Evolutionary conservation across 441 rosid genomes (phyloP).

Genomic region (Eugenia klotzschiana): DNA sequence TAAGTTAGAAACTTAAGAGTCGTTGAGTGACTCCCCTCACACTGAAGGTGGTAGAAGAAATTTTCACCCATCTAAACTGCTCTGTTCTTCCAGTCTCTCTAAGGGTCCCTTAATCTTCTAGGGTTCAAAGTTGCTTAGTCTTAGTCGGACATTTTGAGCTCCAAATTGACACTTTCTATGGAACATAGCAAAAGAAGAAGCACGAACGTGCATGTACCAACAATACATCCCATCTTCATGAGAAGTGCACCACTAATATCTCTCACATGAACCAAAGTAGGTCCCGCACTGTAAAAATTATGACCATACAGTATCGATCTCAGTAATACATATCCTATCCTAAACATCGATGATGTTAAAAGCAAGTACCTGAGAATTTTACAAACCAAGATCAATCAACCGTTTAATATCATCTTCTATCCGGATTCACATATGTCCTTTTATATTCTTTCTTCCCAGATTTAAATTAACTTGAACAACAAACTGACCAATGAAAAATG

Average conservation of each 20-base stretch:
- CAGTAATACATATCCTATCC: not conserved
- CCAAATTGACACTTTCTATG: not conserved
- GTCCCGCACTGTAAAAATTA: not conserved
- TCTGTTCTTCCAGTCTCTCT: not conserved
- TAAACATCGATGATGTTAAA: not conserved
- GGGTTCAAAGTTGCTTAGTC: not conserved
- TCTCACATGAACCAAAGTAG: not conserved
- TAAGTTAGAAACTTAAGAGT: not conserved
- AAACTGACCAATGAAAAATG: not conserved
- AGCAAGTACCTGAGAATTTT: not conserved
- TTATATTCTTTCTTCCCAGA: not conserved
- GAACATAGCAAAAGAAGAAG: not conserved
- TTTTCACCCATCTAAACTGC: not conserved
- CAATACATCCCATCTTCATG: not conserved
- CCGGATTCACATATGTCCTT: not conserved
- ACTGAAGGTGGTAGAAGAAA: not conserved
- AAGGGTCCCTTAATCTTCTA: not conserved
- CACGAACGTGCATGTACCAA: not conserved
- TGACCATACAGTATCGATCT: not conserved
- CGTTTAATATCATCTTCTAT: not conserved
- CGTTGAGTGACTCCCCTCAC: not conserved
- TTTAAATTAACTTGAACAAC: not conserved
- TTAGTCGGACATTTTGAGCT: not conserved
- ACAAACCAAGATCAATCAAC: not conserved
- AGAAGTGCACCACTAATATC: not conserved